Conservation (phyloP, 306 rosid genomes). For the Rosa chinensis region DNA sequence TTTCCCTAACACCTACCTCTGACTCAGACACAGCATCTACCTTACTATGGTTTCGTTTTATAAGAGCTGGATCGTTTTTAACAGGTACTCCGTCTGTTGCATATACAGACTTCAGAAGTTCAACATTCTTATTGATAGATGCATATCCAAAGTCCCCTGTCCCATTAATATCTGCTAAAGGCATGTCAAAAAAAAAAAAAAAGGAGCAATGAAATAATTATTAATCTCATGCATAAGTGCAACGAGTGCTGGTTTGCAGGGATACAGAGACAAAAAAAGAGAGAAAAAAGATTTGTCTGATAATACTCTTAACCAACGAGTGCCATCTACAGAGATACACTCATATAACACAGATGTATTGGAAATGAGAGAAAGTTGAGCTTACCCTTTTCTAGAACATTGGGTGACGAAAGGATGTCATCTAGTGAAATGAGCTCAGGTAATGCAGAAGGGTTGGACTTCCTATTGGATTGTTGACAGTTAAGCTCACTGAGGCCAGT, state of each 20-base stretch:
- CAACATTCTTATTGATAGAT: slow-evolving; percentile 28
- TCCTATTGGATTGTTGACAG: slow-evolving; percentile 36
- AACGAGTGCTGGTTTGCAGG: background rate
- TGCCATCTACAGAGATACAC: slow-evolving; percentile 25
- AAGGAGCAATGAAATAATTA: background rate
- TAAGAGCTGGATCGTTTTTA: slow-evolving; percentile 33
- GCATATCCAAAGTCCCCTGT: slow-evolving; percentile 24
- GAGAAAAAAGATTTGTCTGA: slow-evolving; percentile 16
- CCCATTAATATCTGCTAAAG: slow-evolving; percentile 41
- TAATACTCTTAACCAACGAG: slow-evolving; percentile 30
- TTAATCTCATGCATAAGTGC: background rate
- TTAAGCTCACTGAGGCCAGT: slow-evolving; percentile 33
- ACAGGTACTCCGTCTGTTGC: slow-evolving; percentile 26
- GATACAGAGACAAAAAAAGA: background rate
- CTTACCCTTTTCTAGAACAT: slow-evolving; percentile 27
- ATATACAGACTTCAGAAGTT: slow-evolving; percentile 26
- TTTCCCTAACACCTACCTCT: slow-evolving; percentile 26
- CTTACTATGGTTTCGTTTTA: slow-evolving; percentile 28
- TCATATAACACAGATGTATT: slow-evolving; percentile 29
- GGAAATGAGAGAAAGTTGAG: slow-evolving; percentile 25
- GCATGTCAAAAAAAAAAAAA: slow-evolving; percentile 11
- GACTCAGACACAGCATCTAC: slow-evolving; percentile 26
- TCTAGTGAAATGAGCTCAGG: slow-evolving; percentile 50
- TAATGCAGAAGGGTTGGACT: slow-evolving; percentile 33
- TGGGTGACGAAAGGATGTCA: slow-evolving; percentile 35